Conservation (phyloP, 257 asterid genomes). For the Schizonepeta tenuifolia region DNA sequence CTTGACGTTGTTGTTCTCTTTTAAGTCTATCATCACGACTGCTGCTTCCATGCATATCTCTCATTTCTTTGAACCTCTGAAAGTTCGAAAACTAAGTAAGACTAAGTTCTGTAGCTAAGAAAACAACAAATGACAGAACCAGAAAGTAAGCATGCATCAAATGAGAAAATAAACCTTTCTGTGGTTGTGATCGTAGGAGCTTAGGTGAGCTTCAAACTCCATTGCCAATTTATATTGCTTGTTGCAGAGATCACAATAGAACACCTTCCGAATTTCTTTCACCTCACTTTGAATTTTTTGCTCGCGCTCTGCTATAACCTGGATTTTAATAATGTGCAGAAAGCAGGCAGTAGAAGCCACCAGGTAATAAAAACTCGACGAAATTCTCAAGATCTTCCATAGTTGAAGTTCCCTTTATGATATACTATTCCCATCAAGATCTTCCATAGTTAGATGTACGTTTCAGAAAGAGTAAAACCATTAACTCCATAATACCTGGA, state of each 20-base stretch:
- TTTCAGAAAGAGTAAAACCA: conserved; percentile 67
- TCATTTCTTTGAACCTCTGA: conserved; percentile 97
- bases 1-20: conserved; percentile 93
- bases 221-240: conserved; percentile 97
- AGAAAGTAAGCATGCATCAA: conserved; percentile 24
- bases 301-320: conserved; percentile 99
- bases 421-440: conserved; percentile 91
- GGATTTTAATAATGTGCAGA: conserved; percentile 99
- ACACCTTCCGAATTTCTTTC: conserved; percentile 92
- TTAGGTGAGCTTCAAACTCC: conserved; percentile 95
- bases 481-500: conserved; percentile 59
- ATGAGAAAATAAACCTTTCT: conserved; percentile 63
- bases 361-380: conserved; percentile 99
- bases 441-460: conserved; percentile 83
- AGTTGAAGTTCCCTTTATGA: conserved; percentile 83
- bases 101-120: neutral
- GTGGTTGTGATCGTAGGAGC: conserved; percentile 99
- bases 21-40: conserved; percentile 94
- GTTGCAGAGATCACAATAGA: conserved; percentile 98
- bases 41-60: conserved; percentile 98
- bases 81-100: conserved; percentile 23
- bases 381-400: conserved; percentile 96
- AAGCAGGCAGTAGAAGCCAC: conserved; percentile 99
- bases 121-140: conserved; percentile 25
- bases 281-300: conserved; percentile 91